phyloP scores from a whole-genome alignment of 495 filamentous ascomycete species.

The Talaromyces liani region DNA sequence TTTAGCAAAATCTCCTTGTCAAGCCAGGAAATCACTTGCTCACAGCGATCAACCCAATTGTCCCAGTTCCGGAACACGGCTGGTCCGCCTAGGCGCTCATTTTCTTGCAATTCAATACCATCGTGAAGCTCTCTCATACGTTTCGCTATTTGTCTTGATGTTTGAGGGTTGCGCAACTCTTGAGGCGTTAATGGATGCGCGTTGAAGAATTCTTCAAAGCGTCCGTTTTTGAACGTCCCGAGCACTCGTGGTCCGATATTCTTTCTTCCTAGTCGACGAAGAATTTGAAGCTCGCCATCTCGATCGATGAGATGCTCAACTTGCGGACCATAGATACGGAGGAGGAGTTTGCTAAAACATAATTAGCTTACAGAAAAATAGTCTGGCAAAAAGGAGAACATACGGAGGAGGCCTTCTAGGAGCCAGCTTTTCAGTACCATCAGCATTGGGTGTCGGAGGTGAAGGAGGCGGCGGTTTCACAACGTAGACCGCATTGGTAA shows the following conservation, averaged over 20 bases:
- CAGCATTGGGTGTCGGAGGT: conserved; percentile 28
- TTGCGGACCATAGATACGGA: conserved; percentile 92
- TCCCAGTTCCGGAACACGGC: conserved; percentile 91
- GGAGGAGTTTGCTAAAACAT: conserved; percentile 61
- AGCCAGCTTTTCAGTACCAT: conserved; percentile 25
- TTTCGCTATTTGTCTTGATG: conserved; percentile 92
- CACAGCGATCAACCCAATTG: conserved; percentile 79
- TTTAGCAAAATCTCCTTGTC: conserved; percentile 57
- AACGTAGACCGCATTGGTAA: conserved; percentile 95
- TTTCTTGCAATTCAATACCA: conserved; percentile 74
- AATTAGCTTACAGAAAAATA: neutral
- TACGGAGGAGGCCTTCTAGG: conserved; percentile 49
- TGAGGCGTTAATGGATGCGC: conserved; percentile 67
- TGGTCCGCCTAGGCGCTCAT: conserved; percentile 71
- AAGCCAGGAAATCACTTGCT: conserved; percentile 67
- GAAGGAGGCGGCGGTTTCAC: conserved; percentile 69
- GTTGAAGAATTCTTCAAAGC: conserved; percentile 90
- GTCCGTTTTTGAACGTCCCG: conserved; percentile 90
- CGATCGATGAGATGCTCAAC: conserved; percentile 94
- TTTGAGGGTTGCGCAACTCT: conserved; percentile 74
- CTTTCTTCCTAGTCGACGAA: conserved; percentile 80
- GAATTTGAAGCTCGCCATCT: conserved; percentile 79
- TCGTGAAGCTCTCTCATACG: conserved; percentile 95
- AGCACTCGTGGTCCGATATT: conserved; percentile 89
- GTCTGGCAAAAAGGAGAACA: conserved; percentile 11